These are phyloP conservation scores for Teunomyces tritomae DNA, from an alignment of 805 yeast genomes.

Conservation along the genomic window DNA sequence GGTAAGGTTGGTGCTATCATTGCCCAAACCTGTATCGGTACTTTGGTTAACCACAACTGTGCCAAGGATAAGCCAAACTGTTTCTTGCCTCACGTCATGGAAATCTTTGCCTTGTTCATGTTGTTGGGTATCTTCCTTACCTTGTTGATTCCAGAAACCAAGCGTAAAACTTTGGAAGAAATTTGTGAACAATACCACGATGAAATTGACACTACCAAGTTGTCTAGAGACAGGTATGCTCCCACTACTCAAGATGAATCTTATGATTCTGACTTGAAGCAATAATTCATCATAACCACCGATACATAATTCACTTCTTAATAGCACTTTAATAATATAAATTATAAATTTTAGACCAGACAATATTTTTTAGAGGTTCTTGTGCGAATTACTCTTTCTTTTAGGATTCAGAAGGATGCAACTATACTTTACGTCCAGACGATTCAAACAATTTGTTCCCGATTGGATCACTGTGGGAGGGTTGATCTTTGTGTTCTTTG, in stretches of 20 bases:
- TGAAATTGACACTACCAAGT: constrained; percentile 54
- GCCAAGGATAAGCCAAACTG: constrained; percentile 58
- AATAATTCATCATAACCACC: not conserved
- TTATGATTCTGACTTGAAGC: constrained; percentile 29
- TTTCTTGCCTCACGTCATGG: constrained; percentile 91
- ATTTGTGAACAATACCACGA: constrained; percentile 79
- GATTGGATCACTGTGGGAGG: constrained; percentile 31
- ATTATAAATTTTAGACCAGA: not conserved
- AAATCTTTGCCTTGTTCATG: constrained; percentile 91
- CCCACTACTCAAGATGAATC: constrained; percentile 30
- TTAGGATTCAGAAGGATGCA: not conserved
- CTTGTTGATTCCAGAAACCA: constrained; percentile 81
- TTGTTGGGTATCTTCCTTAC: constrained; percentile 68
- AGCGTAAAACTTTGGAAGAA: constrained; percentile 86
- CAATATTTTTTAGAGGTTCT: not conserved
- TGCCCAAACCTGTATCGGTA: constrained; percentile 86
- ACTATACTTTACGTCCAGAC: constrained; percentile 11
- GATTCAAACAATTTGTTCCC: constrained; percentile 20
- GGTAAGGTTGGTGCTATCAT: constrained; percentile 93
- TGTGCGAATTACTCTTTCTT: not conserved
- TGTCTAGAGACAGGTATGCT: constrained; percentile 38
- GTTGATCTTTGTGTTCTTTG: constrained; percentile 25
- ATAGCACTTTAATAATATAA: not conserved
- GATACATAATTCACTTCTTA: not conserved
- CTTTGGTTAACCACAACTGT: constrained; percentile 78